Evolutionary conservation across 73 alveolate species (phyloP).

Genomic region (Paramecium pentaurelia): DNA sequence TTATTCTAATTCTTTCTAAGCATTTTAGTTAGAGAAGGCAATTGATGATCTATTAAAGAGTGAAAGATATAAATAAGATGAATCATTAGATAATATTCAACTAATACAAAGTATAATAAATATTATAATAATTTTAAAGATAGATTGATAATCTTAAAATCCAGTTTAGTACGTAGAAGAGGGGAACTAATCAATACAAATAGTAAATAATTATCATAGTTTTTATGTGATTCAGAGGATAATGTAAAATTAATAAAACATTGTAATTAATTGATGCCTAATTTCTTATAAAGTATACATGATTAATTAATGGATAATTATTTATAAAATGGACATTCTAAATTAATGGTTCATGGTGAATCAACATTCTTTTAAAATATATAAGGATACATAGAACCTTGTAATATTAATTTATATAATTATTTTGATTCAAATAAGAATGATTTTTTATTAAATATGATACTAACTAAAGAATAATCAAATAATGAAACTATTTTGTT

Average conservation of each 20-base stretch:
- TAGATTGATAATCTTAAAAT: background rate
- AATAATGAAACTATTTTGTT: background rate
- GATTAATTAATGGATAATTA: constrained; percentile 5
- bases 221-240: background rate
- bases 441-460: background rate
- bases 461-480: background rate
- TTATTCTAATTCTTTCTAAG: background rate
- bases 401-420: background rate
- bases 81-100: background rate
- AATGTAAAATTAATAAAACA: background rate
- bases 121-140: background rate
- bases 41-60: background rate
- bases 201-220: background rate
- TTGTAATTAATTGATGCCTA: background rate
- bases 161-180: background rate
- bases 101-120: background rate
- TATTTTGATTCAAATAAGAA: background rate
- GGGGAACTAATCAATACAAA: background rate
- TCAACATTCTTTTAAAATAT: background rate
- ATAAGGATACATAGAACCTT: background rate
- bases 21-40: background rate
- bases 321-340: background rate
- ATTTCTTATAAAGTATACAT: background rate
- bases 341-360: background rate
- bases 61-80: background rate